Percentiles rank a stretch among this genome's conserved stretches.
phyloP scores from a whole-genome alignment of 441 rosid species.

The Euphorbia schlechtendalii region DNA sequence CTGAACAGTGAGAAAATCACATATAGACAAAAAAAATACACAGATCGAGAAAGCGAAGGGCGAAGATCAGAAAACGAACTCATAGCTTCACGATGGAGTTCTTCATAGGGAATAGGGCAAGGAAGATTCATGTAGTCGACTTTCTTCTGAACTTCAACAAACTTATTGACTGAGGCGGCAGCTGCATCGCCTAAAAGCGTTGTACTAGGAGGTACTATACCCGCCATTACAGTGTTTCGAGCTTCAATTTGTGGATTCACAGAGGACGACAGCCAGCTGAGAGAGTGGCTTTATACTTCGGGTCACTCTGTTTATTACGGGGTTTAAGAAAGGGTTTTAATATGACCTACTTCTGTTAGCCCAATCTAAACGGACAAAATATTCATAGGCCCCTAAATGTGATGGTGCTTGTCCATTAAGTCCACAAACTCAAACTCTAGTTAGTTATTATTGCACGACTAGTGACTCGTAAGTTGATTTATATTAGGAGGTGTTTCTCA shows the following conservation, averaged over 20 bases:
- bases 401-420: no score
- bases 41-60: neutral
- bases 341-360: constrained; percentile 1
- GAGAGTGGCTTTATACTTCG: neutral
- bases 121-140: constrained; percentile 77
- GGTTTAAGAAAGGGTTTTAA: constrained; percentile 23
- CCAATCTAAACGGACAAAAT: neutral
- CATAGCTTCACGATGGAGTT: constrained; percentile 85
- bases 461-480: no score
- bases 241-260: neutral
- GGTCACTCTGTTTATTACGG: neutral
- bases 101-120: constrained; percentile 88
- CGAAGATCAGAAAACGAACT: constrained; percentile 33
- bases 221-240: constrained; percentile 42
- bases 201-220: constrained; percentile 32
- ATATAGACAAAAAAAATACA: neutral
- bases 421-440: no score
- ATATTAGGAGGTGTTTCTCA: no score
- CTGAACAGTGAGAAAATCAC: neutral
- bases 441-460: no score
- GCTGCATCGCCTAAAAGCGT: constrained; percentile 22
- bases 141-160: constrained; percentile 37
- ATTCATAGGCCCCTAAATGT: no score
- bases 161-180: constrained; percentile 21
- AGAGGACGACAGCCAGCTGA: neutral